Evolutionary conservation across 208 protist species (phyloP).

Genomic region (Leishmania gerbilli): DNA sequence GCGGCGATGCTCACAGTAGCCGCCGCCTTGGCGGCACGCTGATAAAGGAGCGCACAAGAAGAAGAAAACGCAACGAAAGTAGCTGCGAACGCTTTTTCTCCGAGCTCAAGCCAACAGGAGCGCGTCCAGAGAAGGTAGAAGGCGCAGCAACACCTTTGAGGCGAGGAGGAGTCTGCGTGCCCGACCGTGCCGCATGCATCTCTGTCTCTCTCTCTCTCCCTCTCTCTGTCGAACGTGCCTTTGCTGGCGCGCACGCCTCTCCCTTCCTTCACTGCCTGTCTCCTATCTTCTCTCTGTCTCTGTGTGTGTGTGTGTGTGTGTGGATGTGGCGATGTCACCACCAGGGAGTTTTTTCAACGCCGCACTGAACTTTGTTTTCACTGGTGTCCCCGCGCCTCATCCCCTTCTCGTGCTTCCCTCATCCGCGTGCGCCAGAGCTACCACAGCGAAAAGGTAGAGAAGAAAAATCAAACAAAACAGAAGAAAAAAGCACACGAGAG

Average conservation of each 20-base stretch:
- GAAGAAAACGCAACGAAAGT: background rate
- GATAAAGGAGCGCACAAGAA: background rate
- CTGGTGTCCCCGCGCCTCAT: background rate
- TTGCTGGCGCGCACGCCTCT: background rate
- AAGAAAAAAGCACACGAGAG: background rate
- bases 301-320: background rate
- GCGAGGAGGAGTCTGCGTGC: background rate
- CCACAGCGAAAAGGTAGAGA: background rate
- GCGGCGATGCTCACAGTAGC: background rate
- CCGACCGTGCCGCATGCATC: background rate
- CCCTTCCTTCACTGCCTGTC: background rate
- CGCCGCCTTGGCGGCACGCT: background rate
- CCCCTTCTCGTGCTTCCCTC: background rate
- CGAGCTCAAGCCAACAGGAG: background rate
- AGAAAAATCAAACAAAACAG: background rate
- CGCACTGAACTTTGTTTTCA: background rate
- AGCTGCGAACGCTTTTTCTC: background rate
- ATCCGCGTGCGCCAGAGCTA: background rate
- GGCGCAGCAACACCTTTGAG: background rate
- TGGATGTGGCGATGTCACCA: background rate
- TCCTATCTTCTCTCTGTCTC: background rate
- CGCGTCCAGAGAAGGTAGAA: background rate
- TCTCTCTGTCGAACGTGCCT: background rate
- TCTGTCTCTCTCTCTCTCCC: background rate
- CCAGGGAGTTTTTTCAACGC: background rate